Evolutionary conservation across 148 eudicot species (phyloP).

Genomic region (Camellia lanceoleosa): DNA sequence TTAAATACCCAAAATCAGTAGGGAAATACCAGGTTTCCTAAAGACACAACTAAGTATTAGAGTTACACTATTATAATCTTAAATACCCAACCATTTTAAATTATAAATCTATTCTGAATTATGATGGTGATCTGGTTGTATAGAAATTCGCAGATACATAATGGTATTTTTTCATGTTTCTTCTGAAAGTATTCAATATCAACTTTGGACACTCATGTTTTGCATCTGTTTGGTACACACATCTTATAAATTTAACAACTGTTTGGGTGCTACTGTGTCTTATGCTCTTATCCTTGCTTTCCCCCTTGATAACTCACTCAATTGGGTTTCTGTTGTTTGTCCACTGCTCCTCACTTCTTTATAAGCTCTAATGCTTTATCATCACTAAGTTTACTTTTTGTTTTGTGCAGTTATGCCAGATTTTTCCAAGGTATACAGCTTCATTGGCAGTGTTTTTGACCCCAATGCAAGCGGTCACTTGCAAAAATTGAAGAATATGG

Average conservation of each 20-base stretch:
- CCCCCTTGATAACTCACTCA: background rate
- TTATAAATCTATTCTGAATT: no score
- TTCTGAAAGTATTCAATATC: no score
- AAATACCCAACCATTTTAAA: background rate
- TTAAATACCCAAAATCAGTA: background rate
- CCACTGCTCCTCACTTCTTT: background rate
- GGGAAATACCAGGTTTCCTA: background rate
- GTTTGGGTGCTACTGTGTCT: background rate
- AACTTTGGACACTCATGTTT: background rate
- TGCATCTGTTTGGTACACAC: no score
- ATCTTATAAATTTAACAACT: background rate
- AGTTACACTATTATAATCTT: no score
- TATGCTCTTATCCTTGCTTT: background rate
- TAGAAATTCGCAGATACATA: no score
- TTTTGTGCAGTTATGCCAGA: constrained; percentile 68
- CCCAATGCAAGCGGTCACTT: constrained; percentile 59
- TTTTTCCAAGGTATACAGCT: constrained; percentile 76
- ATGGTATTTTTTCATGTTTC: no score
- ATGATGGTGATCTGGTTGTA: background rate
- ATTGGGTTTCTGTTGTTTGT: constrained; percentile 4
- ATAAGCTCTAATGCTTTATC: no score
- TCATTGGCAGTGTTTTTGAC: constrained; percentile 85
- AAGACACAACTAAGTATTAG: no score
- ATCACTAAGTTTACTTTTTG: constrained; percentile 6
- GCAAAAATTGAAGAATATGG: constrained; percentile 67